phyloP scores from a whole-genome alignment of 805 yeast genomes.

The Ogataea minuta region DNA sequence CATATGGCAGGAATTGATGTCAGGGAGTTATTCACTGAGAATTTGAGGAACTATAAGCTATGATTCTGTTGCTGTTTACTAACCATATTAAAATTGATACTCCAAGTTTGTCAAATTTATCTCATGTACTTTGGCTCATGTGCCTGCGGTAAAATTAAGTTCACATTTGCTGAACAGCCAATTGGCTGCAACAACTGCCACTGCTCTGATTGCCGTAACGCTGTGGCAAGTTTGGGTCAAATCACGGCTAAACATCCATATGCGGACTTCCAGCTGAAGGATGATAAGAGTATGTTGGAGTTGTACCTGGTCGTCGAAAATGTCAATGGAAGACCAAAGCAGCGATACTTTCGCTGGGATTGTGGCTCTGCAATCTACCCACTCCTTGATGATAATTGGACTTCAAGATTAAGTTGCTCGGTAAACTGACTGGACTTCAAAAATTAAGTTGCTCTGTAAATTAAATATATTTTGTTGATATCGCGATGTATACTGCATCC shows the following conservation, averaged over 20 bases:
- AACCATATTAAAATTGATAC: no score
- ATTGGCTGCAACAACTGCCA: background rate
- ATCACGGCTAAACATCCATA: background rate
- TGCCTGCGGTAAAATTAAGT: background rate
- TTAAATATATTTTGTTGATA: no score
- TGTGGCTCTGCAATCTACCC: constrained; percentile 1
- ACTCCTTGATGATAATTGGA: background rate
- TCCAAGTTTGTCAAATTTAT: no score
- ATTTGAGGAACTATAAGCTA: no score
- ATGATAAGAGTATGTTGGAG: background rate
- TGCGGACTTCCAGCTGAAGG: background rate
- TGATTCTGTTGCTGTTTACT: no score
- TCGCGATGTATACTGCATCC: constrained; percentile 5
- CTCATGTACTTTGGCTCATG: background rate
- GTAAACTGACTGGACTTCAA: no score
- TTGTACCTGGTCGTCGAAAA: background rate
- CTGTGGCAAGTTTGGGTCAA: background rate
- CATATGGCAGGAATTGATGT: no score
- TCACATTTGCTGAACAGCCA: background rate
- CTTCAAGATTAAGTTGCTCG: no score
- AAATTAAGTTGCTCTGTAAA: no score
- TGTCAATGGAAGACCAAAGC: background rate
- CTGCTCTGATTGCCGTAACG: background rate
- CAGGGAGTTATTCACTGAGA: no score
- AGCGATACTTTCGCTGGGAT: background rate